Evolutionary conservation across 2,329 filamentous ascomycete species (phyloP), one percentile per base, ranked within the genome.

Genomic region (Calonectria pauciramosa): DNA sequence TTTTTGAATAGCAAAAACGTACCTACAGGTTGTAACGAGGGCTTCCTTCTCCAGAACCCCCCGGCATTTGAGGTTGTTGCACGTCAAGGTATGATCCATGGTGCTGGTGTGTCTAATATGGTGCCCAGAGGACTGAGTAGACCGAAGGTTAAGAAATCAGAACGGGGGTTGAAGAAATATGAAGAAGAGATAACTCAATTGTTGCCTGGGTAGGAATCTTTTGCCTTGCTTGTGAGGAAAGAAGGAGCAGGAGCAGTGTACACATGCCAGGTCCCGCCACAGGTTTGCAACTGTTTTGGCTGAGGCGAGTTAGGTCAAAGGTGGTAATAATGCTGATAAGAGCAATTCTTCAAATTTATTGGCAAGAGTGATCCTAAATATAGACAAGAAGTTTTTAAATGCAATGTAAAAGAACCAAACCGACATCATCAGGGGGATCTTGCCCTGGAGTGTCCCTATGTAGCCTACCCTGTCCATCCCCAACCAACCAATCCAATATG

Each of bases 11-110:
- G 8, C 4, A 7, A 18, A 20, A 8, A 67, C 79, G 34, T 66
- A 94, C 95, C 94, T 95, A 91, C 96, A 99, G 18, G 94, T 97
- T 6, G 96, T 98, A 41, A 98, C 95, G 1, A 98, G 89, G 14
- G 95, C 96, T 76, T 90, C 89, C 51, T 94, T 92, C 41, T 87
- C 89, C 41, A 98, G 89, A 77, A 93, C 90, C 51, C 87, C 87
- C 60, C 95, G 91, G 81, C 96, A 98, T 75, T 93, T 94, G 44
- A 96, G 88, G 34, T 92, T 90, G 83, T 98, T 98, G 87, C 96
- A 98, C 44, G 91, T 90, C 30, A 98, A 87, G 28, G 89, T 86
- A 73, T 93, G 91, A 72, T 98, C 95, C 94, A 97, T 97, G 56
- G 36, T 65, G 44, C n/a, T 26, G 23, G 16, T 20, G n/a, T 52